Conservation (phyloP, 176 grass and related monocot species). For the Saccharum spontaneum region DNA sequence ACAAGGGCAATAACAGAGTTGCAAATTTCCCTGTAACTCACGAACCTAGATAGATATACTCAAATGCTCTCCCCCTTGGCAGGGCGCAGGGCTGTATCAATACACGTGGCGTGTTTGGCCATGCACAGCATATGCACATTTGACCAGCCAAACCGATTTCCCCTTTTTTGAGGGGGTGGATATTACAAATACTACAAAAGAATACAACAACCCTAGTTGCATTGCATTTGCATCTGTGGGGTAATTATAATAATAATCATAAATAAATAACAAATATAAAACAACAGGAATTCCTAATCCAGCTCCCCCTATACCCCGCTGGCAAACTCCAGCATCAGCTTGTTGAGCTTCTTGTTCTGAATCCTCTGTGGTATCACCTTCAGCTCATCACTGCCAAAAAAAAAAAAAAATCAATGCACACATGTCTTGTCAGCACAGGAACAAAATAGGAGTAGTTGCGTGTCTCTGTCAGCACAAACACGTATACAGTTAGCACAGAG, state of each 20-base stretch:
- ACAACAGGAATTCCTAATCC: slow-evolving; percentile 31
- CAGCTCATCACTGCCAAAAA: slow-evolving; percentile 59
- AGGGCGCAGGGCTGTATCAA: slow-evolving; percentile 13
- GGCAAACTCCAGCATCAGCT: slow-evolving; percentile 78
- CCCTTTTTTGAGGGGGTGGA: neutral
- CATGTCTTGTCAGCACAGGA: neutral
- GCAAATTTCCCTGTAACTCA: slow-evolving; percentile 1
- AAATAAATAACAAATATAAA: neutral
- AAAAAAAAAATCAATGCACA: neutral
- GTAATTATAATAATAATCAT: neutral
- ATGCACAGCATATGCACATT: slow-evolving; percentile 57
- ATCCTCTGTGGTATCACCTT: slow-evolving; percentile 69
- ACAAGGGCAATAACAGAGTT: slow-evolving; percentile 11
- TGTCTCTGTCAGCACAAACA: neutral
- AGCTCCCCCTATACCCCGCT: slow-evolving; percentile 56
- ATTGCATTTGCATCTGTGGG: neutral
- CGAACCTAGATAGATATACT: slow-evolving; percentile 6
- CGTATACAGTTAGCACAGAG: too few relatives aligned
- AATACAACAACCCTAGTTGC: neutral
- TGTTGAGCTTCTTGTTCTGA: slow-evolving; percentile 80
- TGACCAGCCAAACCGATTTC: slow-evolving; percentile 31
- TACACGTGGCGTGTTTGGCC: slow-evolving; percentile 53
- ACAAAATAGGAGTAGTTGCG: neutral
- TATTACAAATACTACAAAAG: slow-evolving; percentile 35
- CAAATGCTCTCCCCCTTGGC: slow-evolving; percentile 34